Base-by-base conservation (phyloP, 2,329 filamentous ascomycete species). In the Bipolaris gigantea region DNA sequence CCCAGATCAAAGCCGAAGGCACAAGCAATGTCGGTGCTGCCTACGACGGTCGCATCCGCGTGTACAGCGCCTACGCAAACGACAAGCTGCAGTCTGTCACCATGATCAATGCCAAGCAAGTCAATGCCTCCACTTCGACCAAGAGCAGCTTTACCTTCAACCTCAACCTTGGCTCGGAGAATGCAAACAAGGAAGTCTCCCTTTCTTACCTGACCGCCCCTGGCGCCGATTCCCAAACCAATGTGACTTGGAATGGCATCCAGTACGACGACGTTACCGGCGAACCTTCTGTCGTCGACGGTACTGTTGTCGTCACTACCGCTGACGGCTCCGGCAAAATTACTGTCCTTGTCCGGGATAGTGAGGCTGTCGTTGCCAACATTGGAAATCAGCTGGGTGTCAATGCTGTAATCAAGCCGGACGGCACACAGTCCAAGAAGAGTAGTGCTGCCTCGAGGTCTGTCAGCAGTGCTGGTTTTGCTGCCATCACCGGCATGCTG, bases 231-330 rank as follows among this genome's bases (percentile, higher is more conserved):
- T 70, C 74, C 7, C 73, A 74, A 13, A 56, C 65, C 36, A 74
- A 74, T 43, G 77, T 76, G 2, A 77, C 75, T 7, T 82, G 75
- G 74, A 79, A 81, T 62, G 79, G 79, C 41, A 69, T 82, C 59
- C 73, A 69, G 55, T 82, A 75, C 65, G 57, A 69, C 42, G 75
- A 72, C 55, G 65, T 65, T 32, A 73, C 78, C 35, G 79, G 79
- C 53, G 74, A 66, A n/a, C 69, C 76, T 0, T 73, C 63, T 15
- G 55, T 65, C 9, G 71, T 74, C 16, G 69, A 75, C 32, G 63
- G 68, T 43, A 70, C 62, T 1, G 65, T 71, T 5, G 58, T 67
- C 25, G 73, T 70, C 3, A 47, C 67, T 16, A 65, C 56, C 2
- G 57, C 65, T 1, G 66, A 67, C 13, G 49, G 56, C 25, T 62